phyloP scores from a whole-genome alignment of 2,329 filamentous ascomycete species.

The Ophiostoma australiae region DNA sequence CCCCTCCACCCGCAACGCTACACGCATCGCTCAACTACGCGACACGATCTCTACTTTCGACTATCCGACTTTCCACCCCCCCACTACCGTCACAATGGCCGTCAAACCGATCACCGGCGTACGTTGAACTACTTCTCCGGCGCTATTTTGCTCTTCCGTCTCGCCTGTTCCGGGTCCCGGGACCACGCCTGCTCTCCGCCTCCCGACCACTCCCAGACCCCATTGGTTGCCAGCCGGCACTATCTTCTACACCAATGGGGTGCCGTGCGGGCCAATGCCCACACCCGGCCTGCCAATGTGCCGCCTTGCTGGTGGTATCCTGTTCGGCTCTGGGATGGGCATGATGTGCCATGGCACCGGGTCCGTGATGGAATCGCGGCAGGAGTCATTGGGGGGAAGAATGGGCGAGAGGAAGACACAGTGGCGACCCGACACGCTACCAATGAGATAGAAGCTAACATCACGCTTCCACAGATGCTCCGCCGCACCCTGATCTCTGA shows the following conservation, averaged over 20 bases:
- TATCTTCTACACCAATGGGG: background rate
- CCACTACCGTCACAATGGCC: constrained; percentile 43
- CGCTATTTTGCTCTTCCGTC: background rate
- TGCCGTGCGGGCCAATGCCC: background rate
- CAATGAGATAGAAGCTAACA: constrained; percentile 18
- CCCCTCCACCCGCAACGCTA: constrained; percentile 11
- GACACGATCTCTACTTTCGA: background rate
- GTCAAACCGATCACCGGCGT: constrained; percentile 56
- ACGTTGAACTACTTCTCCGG: constrained; percentile 36
- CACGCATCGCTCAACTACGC: constrained; percentile 16
- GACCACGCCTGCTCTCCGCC: background rate
- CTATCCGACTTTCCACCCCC: background rate
- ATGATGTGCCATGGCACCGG: background rate
- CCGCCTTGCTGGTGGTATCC: background rate
- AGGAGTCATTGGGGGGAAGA: background rate
- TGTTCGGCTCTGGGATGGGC: background rate
- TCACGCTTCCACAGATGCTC: constrained; percentile 47
- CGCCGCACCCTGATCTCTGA: constrained; percentile 55
- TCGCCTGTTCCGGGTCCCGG: background rate
- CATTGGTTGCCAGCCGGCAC: background rate
- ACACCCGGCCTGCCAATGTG: background rate
- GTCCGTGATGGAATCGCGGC: background rate
- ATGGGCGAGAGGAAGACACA: background rate
- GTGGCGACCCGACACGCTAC: background rate
- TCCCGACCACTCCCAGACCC: background rate